Base-by-base conservation (phyloP, 768 basidiomycete genomes). In the Mycena alexandri region DNA sequence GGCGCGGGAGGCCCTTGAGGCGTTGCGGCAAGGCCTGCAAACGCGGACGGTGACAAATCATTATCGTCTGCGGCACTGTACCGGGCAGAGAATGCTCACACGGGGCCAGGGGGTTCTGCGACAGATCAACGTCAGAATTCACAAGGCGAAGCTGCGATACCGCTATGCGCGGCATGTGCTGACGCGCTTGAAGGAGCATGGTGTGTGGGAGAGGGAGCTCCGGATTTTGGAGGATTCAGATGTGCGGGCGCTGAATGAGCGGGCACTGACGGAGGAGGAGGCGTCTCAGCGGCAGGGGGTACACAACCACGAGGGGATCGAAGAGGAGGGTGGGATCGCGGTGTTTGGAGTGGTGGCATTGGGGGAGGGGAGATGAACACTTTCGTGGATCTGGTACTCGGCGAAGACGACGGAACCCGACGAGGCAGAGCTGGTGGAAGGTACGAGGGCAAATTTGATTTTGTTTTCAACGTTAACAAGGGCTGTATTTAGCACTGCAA, bases 211-310 rank as follows among this genome's bases (percentile, higher is more conserved):
- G n/a, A n/a, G n/a, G n/a, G n/a, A n/a, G n/a, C n/a, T n/a, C n/a
- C n/a, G n/a, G n/a, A n/a, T n/a, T n/a, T n/a, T n/a, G n/a, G n/a
- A n/a, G n/a, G n/a, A n/a, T n/a, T n/a, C n/a, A n/a, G n/a, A n/a
- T n/a, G n/a, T n/a, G n/a, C n/a, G n/a, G n/a, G n/a, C n/a, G n/a
- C n/a, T n/a, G n/a, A n/a, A n/a, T 12, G 57, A 59, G 46, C 12
- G 57, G 46, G 57, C 57, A 12, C 16, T 46, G 43, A 59, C 57
- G 29, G 44, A 0, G 46, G 57, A 59, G 44, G 57, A 59, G 43
- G 34, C 43, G 13, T 43, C 43, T 9, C 34, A 48, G n/a, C 17
- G 33, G 34, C 16, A 48, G 33, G 21, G 19, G 6, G 19, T 59
- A 8, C 46, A n/a, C n/a, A n/a, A n/a, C n/a, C n/a, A n/a, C n/a